These are phyloP conservation scores for Morella rubra DNA, from an alignment of 306 rosid species.

Conservation along the genomic window DNA sequence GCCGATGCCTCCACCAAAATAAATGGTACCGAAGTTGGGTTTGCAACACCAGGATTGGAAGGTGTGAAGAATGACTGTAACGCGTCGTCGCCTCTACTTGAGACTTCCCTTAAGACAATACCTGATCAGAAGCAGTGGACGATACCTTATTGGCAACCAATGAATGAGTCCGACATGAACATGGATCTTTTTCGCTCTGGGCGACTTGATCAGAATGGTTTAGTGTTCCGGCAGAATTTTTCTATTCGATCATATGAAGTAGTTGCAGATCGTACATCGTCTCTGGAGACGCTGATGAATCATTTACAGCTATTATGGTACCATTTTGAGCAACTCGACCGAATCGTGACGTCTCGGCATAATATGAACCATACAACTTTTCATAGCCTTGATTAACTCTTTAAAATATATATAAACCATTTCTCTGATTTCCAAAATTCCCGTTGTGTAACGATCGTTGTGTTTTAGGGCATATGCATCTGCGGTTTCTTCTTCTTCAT, in stretches of 20 bases:
- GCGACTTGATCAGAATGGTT: constrained; percentile 91
- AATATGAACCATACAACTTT: too few species aligned
- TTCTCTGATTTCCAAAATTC: too few species aligned
- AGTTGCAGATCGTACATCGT: constrained; percentile 98
- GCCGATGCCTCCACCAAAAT: constrained; percentile 91
- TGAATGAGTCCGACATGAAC: constrained; percentile 85
- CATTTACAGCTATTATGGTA: constrained; percentile 73
- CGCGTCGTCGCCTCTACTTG: constrained; percentile 57
- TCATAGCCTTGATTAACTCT: too few species aligned
- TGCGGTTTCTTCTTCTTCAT: neutral
- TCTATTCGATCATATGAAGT: constrained; percentile 97
- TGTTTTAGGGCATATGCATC: neutral
- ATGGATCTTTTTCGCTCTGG: constrained; percentile 89
- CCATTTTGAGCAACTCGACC: too few species aligned
- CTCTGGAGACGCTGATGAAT: constrained; percentile 94
- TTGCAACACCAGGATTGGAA: constrained; percentile 43
- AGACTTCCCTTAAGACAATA: constrained; percentile 87
- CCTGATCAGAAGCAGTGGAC: constrained; percentile 99
- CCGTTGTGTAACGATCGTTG: too few species aligned
- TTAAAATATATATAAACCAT: neutral
- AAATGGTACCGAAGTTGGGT: constrained; percentile 64
- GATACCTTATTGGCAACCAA: constrained; percentile 99
- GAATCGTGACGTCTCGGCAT: too few species aligned
- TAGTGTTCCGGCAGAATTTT: constrained; percentile 86
- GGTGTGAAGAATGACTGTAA: constrained; percentile 58